A percentile compares a stretch with the other conserved stretches of the same genome.
These are phyloP conservation scores for Tricholoma saponaceum DNA, from an alignment of 768 basidiomycete species.

Conservation along the genomic window DNA sequence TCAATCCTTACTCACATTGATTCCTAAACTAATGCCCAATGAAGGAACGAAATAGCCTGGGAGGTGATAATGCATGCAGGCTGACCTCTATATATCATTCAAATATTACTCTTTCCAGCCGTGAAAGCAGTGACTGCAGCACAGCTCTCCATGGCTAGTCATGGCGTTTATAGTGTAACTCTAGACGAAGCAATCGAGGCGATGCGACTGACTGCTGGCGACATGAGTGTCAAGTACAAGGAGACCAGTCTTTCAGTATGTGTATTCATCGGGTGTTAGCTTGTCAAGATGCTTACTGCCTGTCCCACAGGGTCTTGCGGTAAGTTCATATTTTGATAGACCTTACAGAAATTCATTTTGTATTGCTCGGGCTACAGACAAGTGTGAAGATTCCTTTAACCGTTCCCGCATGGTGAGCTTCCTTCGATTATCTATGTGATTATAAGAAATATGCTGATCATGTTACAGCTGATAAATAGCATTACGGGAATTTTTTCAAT, in stretches of 20 bases:
- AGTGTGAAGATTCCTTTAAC: constrained; percentile 82
- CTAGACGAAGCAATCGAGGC: constrained; percentile 96
- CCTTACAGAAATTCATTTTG: constrained; percentile 1
- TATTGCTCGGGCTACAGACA: constrained; percentile 36
- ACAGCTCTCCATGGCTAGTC: constrained; percentile 89
- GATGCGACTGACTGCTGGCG: constrained; percentile 88
- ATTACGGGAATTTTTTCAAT: too few relatives aligned
- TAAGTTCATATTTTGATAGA: constrained; percentile 14
- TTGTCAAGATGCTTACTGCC: constrained; percentile 1
- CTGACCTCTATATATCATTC: neutral
- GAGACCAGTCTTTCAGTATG: constrained; percentile 89
- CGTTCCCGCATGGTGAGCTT: constrained; percentile 69
- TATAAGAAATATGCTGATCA: neutral
- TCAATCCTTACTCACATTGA: constrained; percentile 4
- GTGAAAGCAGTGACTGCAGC: constrained; percentile 94
- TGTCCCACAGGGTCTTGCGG: constrained; percentile 36
- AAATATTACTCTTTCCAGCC: constrained; percentile 38
- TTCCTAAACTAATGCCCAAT: constrained; percentile 1
- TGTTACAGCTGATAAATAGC: neutral
- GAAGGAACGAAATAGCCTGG: constrained; percentile 81
- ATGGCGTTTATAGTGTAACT: constrained; percentile 81
- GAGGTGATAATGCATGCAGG: constrained; percentile 43
- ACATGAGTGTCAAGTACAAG: constrained; percentile 95
- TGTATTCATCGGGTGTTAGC: constrained; percentile 4
- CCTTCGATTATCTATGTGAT: neutral